Percentiles rank a stretch among this genome's conserved stretches.
phyloP scores from a whole-genome alignment of 768 basidiomycete genomes.

The Boletus rufocinnamomeus region DNA sequence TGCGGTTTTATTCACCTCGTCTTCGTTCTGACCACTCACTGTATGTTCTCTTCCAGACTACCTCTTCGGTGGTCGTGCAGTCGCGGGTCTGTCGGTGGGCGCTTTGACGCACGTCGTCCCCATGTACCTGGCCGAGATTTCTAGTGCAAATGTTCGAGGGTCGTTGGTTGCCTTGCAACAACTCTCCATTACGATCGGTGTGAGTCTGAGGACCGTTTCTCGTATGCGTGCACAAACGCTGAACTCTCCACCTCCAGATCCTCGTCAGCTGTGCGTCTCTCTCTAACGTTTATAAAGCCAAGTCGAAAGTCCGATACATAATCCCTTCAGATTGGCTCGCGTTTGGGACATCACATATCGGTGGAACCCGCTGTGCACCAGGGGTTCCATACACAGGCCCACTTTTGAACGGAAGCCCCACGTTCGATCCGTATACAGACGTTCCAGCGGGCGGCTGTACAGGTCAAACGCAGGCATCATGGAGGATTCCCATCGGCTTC shows the following conservation, averaged over 20 bases:
- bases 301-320: neutral
- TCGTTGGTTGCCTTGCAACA: slow-evolving; percentile 40
- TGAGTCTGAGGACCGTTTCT: slow-evolving; percentile 16
- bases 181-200: slow-evolving; percentile 39
- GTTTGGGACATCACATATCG: slow-evolving; percentile 37
- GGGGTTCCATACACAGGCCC: slow-evolving; percentile 31
- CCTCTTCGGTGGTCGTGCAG: slow-evolving; percentile 34
- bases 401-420: slow-evolving; percentile 34
- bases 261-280: slow-evolving; percentile 34
- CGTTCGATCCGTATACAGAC: slow-evolving; percentile 31
- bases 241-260: slow-evolving; percentile 20
- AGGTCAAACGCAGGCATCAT: slow-evolving; percentile 33
- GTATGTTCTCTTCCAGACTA: slow-evolving; percentile 16
- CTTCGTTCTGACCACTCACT: neutral
- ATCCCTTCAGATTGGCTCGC: slow-evolving; percentile 32
- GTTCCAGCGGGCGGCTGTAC: slow-evolving; percentile 36
- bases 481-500: slow-evolving; percentile 39
- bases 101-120: slow-evolving; percentile 28
- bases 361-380: slow-evolving; percentile 35
- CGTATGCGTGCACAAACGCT: neutral
- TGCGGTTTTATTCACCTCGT: neutral
- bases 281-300: no score
- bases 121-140: slow-evolving; percentile 43
- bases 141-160: slow-evolving; percentile 40
- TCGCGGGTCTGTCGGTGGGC: slow-evolving; percentile 21